phyloP scores from a whole-genome alignment of 768 basidiomycete genomes.

The Termitomyces sp. region DNA sequence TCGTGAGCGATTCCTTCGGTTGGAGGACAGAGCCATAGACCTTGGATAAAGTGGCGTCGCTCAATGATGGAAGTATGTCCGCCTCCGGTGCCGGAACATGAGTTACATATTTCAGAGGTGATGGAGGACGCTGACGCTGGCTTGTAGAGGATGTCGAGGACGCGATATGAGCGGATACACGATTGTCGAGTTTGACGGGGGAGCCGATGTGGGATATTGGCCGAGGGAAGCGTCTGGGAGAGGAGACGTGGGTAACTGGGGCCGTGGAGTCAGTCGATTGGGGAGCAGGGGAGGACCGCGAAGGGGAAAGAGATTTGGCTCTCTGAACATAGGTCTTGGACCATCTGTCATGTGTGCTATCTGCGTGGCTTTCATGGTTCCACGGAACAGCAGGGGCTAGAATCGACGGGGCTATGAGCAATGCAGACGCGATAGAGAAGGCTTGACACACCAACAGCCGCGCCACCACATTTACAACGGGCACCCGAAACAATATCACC shows the following conservation, averaged over 20 bases:
- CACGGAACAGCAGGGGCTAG: conserved; percentile 70
- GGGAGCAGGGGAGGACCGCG: conserved; percentile 25
- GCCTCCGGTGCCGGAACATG: conserved; percentile 51
- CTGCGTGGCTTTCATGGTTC: conserved; percentile 43
- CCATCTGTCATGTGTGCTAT: conserved; percentile 63
- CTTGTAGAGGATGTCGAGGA: conserved; percentile 39
- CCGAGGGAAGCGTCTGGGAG: conserved; percentile 48
- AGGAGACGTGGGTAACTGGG: conserved; percentile 20
- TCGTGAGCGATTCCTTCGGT: conserved; percentile 67
- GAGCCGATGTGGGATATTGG: conserved; percentile 32
- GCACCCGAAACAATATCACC: conserved; percentile 73
- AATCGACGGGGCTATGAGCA: background rate
- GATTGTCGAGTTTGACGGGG: conserved; percentile 35
- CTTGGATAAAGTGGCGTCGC: conserved; percentile 65
- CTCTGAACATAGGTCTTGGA: conserved; percentile 71
- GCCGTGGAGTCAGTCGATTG: conserved; percentile 16
- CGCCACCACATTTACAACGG: conserved; percentile 80
- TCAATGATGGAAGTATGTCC: conserved; percentile 56
- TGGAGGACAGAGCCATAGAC: conserved; percentile 85
- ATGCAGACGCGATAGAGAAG: background rate
- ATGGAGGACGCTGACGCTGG: conserved; percentile 45
- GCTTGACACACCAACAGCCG: conserved; percentile 63
- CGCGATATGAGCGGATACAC: conserved; percentile 56
- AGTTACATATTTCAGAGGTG: conserved; percentile 54
- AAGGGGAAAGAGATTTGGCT: conserved; percentile 42